These are phyloP conservation scores for Xylariaceae sp. DNA, from an alignment of 2,329 filamentous ascomycete genomes.

Conservation along the genomic window DNA sequence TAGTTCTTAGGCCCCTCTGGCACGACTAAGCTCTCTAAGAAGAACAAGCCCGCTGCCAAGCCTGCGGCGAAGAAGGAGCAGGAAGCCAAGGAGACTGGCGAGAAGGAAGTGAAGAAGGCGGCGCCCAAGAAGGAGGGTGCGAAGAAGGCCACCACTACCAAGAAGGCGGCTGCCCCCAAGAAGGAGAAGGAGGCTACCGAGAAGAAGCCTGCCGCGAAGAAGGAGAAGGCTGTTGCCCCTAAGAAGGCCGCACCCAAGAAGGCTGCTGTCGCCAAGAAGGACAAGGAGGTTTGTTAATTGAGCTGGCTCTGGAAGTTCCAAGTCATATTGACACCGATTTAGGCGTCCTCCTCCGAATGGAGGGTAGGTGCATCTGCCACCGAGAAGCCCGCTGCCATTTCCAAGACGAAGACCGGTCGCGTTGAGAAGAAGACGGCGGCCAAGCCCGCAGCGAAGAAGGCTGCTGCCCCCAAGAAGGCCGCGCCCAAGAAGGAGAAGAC, in stretches of 20 bases:
- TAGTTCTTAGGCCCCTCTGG: constrained; percentile 67
- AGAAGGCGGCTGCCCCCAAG: constrained; percentile 34
- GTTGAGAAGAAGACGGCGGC: constrained; percentile 67
- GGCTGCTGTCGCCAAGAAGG: neutral
- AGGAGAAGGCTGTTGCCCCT: constrained; percentile 29
- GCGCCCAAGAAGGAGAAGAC: constrained; percentile 39
- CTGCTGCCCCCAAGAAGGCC: constrained; percentile 39
- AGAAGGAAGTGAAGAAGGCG: constrained; percentile 27
- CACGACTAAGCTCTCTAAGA: constrained; percentile 88
- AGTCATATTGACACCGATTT: no score
- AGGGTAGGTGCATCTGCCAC: no score
- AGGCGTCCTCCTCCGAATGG: no score
- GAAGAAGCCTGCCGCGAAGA: constrained; percentile 75
- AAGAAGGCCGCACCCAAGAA: neutral
- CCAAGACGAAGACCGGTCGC: constrained; percentile 71
- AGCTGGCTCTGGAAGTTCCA: neutral
- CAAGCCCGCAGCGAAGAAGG: constrained; percentile 35
- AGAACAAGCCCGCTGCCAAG: constrained; percentile 45
- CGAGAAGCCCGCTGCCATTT: constrained; percentile 42
- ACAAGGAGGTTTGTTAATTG: constrained; percentile 21
- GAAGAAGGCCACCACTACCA: constrained; percentile 26
- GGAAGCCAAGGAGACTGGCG: constrained; percentile 13
- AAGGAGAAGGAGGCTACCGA: constrained; percentile 43
- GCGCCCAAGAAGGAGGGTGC: constrained; percentile 21
- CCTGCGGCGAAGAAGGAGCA: constrained; percentile 20